These are phyloP conservation scores for Pseudozyma pruni DNA, from an alignment of 1,284 basidiomycete species.

Conservation along the genomic window DNA sequence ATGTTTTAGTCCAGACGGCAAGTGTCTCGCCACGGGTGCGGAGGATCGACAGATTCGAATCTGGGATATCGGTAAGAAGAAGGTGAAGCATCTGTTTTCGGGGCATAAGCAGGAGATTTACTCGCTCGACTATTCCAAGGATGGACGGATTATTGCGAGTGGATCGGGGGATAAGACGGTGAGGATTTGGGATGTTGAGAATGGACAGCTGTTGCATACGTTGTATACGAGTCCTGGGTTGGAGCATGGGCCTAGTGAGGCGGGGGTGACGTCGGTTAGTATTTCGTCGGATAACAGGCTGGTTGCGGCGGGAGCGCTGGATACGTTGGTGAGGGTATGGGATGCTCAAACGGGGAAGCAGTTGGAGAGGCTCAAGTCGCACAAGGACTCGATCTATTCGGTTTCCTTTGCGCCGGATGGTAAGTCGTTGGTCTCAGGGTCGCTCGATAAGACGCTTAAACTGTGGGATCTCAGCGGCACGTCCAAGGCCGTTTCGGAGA, in stretches of 20 bases:
- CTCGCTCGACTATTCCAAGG: slow-evolving; percentile 81
- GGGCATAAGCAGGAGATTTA: slow-evolving; percentile 92
- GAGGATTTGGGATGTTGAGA: slow-evolving; percentile 85
- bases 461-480: slow-evolving; percentile 82
- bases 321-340: slow-evolving; percentile 87
- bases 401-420: slow-evolving; percentile 90
- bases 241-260: slow-evolving; percentile 74
- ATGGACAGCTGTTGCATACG: slow-evolving; percentile 69
- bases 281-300: slow-evolving; percentile 83
- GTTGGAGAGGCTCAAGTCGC: slow-evolving; percentile 80
- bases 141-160: slow-evolving; percentile 84
- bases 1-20: slow-evolving; percentile 66
- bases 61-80: slow-evolving; percentile 83
- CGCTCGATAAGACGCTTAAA: slow-evolving; percentile 86
- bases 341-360: slow-evolving; percentile 79
- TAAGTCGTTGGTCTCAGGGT: slow-evolving; percentile 79
- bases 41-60: slow-evolving; percentile 66
- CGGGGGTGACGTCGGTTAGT: slow-evolving; percentile 78
- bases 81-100: slow-evolving; percentile 74
- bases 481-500: slow-evolving; percentile 56
- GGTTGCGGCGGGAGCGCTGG: slow-evolving; percentile 84
- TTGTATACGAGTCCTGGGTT: slow-evolving; percentile 66
- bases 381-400: slow-evolving; percentile 83
- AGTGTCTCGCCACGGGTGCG: slow-evolving; percentile 64
- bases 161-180: slow-evolving; percentile 89